Conservation (phyloP, 371 early-diverging fungal species). For the Entomophthora muscae region DNA sequence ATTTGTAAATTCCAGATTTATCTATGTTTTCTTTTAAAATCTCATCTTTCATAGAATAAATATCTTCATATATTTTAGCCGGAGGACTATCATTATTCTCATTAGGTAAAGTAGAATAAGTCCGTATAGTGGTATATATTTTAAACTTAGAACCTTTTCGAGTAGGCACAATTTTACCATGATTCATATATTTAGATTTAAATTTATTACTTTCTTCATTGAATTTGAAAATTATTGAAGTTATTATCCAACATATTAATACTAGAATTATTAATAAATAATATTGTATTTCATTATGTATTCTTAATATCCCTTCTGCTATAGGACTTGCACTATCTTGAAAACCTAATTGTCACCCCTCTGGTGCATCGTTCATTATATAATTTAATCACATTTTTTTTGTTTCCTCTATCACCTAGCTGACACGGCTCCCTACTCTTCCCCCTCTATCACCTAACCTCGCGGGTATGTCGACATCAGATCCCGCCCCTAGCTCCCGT, state of each 20-base stretch:
- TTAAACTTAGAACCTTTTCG: background rate
- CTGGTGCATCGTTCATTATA: background rate
- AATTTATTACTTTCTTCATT: conserved; percentile 11
- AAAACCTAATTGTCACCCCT: background rate
- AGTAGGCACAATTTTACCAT: background rate
- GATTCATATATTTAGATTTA: background rate
- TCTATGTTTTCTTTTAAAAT: too few species aligned
- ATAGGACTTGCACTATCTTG: background rate
- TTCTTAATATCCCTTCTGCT: background rate
- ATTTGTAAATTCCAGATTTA: too few species aligned
- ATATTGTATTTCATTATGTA: background rate
- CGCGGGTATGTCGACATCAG: background rate
- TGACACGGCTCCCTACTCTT: background rate
- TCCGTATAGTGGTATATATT: background rate
- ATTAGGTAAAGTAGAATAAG: background rate
- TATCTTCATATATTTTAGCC: background rate
- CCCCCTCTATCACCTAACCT: background rate
- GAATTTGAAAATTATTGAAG: background rate
- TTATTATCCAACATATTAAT: background rate
- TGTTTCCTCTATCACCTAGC: background rate
- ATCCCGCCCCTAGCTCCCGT: background rate
- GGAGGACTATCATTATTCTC: background rate
- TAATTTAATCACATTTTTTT: background rate
- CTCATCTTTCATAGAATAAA: too few species aligned
- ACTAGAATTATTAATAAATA: background rate